phyloP scores from a whole-genome alignment of 805 yeast species.

The Komagataella pastoris region DNA sequence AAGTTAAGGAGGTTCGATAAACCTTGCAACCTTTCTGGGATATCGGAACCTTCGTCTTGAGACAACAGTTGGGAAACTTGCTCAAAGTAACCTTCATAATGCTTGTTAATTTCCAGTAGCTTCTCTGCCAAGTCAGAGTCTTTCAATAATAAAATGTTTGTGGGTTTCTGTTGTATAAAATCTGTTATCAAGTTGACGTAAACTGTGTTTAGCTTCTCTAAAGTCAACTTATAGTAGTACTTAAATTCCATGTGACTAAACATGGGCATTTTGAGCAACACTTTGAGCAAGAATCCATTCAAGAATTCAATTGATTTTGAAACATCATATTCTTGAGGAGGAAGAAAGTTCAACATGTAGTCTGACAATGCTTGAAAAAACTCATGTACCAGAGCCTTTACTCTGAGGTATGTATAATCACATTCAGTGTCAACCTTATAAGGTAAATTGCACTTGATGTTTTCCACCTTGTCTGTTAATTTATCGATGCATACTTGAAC shows the following conservation, averaged over 20 bases:
- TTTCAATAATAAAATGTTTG: constrained; percentile 17
- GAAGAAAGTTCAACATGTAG: constrained; percentile 57
- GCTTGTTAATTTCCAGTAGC: constrained; percentile 14
- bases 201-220: constrained; percentile 19
- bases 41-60: constrained; percentile 1
- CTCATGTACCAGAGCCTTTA: constrained; percentile 53
- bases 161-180: constrained; percentile 16
- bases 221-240: constrained; percentile 23
- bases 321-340: constrained; percentile 50
- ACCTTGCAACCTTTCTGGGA: constrained; percentile 4
- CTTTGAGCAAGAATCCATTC: constrained; percentile 38
- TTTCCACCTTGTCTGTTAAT: constrained; percentile 30
- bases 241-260: constrained; percentile 46
- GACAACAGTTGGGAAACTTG: constrained; percentile 11
- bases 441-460: constrained; percentile 43
- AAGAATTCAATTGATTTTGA: constrained; percentile 46
- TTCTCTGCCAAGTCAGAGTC: constrained; percentile 18
- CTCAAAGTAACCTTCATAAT: constrained; percentile 15
- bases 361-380: constrained; percentile 63
- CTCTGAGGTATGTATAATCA: constrained; percentile 68
- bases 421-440: constrained; percentile 60
- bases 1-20: constrained; percentile 5
- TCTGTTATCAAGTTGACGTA: constrained; percentile 12
- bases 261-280: constrained; percentile 52
- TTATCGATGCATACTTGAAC: constrained; percentile 36